Conservation (phyloP, 2,329 filamentous ascomycete species). For the Zelopaecilomyces penicillatus region DNA sequence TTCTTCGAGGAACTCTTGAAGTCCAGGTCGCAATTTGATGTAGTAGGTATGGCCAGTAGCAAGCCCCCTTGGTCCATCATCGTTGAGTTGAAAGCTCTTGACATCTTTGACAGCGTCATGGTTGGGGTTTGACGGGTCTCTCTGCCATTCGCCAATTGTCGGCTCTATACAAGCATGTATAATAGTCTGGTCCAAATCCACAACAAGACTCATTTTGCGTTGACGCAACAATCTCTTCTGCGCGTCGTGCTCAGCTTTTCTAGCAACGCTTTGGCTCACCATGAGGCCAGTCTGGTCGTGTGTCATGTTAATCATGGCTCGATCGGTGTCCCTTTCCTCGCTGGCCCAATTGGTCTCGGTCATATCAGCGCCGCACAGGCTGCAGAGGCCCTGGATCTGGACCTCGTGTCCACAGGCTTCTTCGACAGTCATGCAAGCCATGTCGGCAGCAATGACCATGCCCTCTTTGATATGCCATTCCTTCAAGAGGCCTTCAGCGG, state of each 20-base stretch:
- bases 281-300: slow-evolving; percentile 84
- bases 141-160: slow-evolving; percentile 92
- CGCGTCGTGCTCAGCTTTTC: slow-evolving; percentile 73
- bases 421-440: slow-evolving; percentile 64
- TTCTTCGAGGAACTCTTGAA: slow-evolving; percentile 70
- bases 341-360: slow-evolving; percentile 81
- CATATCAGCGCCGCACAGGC: slow-evolving; percentile 92
- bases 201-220: slow-evolving; percentile 83
- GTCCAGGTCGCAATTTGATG: slow-evolving; percentile 89
- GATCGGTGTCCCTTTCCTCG: slow-evolving; percentile 67
- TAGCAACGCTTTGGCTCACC: slow-evolving; percentile 75
- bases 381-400: slow-evolving; percentile 86
- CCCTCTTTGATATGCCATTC: slow-evolving; percentile 68
- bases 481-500: slow-evolving; percentile 69
- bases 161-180: slow-evolving; percentile 97
- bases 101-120: slow-evolving; percentile 86
- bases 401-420: slow-evolving; percentile 87
- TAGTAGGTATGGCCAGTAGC: slow-evolving; percentile 85
- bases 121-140: slow-evolving; percentile 81
- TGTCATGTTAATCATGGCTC: slow-evolving; percentile 88
- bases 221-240: slow-evolving; percentile 74
- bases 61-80: slow-evolving; percentile 67
- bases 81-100: slow-evolving; percentile 75
- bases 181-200: slow-evolving; percentile 96
- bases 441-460: slow-evolving; percentile 52